Percentiles rank a stretch among this genome's conserved stretches.
Evolutionary conservation across 352 stramenopile genomes (phyloP).

Genomic region (Phytophthora hibernalis): DNA sequence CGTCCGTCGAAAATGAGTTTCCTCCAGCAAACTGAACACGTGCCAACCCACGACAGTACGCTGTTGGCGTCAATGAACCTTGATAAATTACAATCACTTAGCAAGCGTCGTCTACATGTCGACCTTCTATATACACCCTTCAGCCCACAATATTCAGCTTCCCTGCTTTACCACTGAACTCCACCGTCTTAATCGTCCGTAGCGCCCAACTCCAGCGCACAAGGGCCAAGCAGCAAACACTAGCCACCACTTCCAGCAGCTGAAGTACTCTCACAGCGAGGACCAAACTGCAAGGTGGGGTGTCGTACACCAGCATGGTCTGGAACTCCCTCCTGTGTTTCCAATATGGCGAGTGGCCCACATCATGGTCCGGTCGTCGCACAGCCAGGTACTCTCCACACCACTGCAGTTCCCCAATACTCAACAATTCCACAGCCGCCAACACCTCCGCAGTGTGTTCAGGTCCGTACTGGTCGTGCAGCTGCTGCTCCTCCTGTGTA

Average conservation of each 20-base stretch:
- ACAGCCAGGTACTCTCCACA: constrained; percentile 49
- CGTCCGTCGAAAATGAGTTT: background rate
- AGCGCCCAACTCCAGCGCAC: constrained; percentile 32
- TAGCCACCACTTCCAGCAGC: constrained; percentile 36
- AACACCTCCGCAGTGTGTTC: constrained; percentile 34
- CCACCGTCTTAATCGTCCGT: constrained; percentile 8
- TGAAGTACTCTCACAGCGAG: constrained; percentile 31
- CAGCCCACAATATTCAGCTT: constrained; percentile 21
- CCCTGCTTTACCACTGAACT: constrained; percentile 8
- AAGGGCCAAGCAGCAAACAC: constrained; percentile 25
- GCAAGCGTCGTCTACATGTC: background rate
- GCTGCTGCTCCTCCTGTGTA: constrained; percentile 32
- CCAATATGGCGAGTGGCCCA: constrained; percentile 48
- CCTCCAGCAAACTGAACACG: background rate
- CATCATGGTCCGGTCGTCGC: constrained; percentile 26
- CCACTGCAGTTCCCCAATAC: constrained; percentile 56
- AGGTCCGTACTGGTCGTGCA: constrained; percentile 20
- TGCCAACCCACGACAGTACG: background rate
- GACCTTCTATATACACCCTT: constrained; percentile 29
- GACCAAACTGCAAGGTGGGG: constrained; percentile 33
- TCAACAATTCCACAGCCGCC: constrained; percentile 45
- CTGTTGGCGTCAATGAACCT: constrained; percentile 3
- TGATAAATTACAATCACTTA: constrained; percentile 47
- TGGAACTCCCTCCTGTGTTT: constrained; percentile 45
- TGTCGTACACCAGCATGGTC: constrained; percentile 25